A percentile compares a stretch with the other conserved stretches of the same genome.
These are phyloP conservation scores for Verticillium dahliae DNA, from an alignment of 2,329 filamentous ascomycete genomes.

Conservation along the genomic window DNA sequence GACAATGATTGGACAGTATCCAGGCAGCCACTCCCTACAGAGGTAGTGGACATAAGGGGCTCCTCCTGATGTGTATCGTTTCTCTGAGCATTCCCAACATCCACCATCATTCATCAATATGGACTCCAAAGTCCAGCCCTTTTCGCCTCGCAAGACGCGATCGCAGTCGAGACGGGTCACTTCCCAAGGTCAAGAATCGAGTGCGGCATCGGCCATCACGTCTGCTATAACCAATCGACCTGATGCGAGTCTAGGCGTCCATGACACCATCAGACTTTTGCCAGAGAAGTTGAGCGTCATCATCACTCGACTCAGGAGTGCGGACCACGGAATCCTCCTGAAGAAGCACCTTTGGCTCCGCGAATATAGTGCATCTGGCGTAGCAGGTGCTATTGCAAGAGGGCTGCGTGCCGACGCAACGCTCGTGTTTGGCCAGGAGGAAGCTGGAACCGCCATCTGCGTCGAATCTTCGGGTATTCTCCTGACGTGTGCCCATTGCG, in stretches of 20 bases:
- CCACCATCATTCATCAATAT: no score
- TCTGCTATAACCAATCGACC: no score
- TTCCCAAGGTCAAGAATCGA: not conserved
- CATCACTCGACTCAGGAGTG: slow-evolving; percentile 1
- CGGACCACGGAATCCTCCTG: slow-evolving; percentile 1
- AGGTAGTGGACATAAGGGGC: no score
- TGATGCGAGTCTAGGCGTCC: no score
- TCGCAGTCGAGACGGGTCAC: not conserved
- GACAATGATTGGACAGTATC: no score
- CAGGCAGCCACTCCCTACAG: no score
- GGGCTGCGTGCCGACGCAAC: slow-evolving; percentile 16
- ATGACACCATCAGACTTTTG: not conserved
- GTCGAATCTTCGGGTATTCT: slow-evolving; percentile 35
- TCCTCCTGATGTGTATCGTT: no score
- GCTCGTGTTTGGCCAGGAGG: slow-evolving; percentile 40
- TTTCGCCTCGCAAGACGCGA: not conserved
- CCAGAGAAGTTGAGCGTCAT: not conserved
- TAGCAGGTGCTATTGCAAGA: not conserved
- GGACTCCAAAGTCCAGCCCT: no score
- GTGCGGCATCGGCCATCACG: no score
- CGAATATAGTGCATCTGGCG: not conserved
- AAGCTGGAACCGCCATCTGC: slow-evolving; percentile 45
- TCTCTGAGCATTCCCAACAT: no score
- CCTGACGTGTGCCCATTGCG: slow-evolving; percentile 44
- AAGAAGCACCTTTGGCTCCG: slow-evolving; percentile 4